These are phyloP conservation scores for Heterobasidion parviporum DNA, from an alignment of 1,284 basidiomycete genomes.

Conservation along the genomic window DNA sequence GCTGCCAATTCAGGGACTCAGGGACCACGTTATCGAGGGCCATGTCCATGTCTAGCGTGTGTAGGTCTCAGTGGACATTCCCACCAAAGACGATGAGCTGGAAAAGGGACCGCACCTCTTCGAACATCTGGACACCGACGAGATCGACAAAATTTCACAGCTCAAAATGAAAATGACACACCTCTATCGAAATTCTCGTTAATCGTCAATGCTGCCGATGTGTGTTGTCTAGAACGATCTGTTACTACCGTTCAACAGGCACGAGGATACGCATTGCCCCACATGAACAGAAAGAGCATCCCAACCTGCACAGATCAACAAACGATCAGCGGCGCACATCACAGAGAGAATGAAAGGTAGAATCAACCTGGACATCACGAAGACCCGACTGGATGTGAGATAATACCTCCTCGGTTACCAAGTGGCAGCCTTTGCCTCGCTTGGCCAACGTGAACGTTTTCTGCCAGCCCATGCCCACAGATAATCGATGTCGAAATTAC, in stretches of 20 bases:
- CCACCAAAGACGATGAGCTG: conserved; percentile 2
- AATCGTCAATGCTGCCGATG: conserved; percentile 81
- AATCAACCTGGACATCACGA: conserved; percentile 50
- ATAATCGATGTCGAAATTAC: neutral
- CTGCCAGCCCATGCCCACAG: conserved; percentile 77
- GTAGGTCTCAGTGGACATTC: conserved; percentile 6
- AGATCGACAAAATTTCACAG: neutral
- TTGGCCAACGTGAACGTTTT: conserved; percentile 68
- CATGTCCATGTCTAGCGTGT: conserved; percentile 67
- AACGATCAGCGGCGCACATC: neutral
- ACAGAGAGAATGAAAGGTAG: conserved; percentile 3
- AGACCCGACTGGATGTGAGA: conserved; percentile 69
- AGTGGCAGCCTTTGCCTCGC: conserved; percentile 68
- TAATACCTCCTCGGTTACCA: conserved; percentile 79
- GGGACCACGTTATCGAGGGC: conserved; percentile 85
- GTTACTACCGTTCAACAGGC: neutral
- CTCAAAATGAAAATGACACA: conserved; percentile 15
- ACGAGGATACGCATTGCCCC: conserved; percentile 16
- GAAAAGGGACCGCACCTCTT: conserved; percentile 28
- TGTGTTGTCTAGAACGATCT: conserved; percentile 63
- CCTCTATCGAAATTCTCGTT: conserved; percentile 82
- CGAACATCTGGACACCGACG: conserved; percentile 38
- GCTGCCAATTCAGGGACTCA: conserved; percentile 78
- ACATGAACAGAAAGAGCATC: conserved; percentile 74
- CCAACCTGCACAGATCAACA: conserved; percentile 40